Conservation (phyloP, 2,329 filamentous ascomycete genomes). For the Dissoconium aciculare region DNA sequence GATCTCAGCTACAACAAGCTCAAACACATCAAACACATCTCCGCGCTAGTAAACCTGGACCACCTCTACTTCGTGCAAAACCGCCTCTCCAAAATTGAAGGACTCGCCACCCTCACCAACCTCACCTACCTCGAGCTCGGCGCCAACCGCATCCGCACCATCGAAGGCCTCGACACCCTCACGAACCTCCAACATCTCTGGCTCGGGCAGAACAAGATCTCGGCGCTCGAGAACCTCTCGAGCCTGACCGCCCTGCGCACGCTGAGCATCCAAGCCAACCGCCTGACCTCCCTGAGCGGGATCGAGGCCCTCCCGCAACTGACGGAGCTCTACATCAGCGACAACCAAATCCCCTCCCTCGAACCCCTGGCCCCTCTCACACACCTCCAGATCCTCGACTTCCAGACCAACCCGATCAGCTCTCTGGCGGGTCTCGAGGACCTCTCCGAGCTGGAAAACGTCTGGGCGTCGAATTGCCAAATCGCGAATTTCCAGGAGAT, state of each 20-base stretch:
- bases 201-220: constrained; percentile 95
- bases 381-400: constrained; percentile 65
- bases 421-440: constrained; percentile 57
- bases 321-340: constrained; percentile 88
- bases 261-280: constrained; percentile 89
- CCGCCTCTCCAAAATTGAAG: constrained; percentile 78
- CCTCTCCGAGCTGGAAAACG: constrained; percentile 62
- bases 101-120: constrained; percentile 57
- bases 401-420: constrained; percentile 72
- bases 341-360: constrained; percentile 74
- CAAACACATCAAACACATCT: constrained; percentile 87
- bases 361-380: constrained; percentile 43
- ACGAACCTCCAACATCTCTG: constrained; percentile 74
- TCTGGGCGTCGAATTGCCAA: constrained; percentile 89
- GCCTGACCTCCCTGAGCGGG: constrained; percentile 63
- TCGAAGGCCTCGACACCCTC: constrained; percentile 68
- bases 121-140: constrained; percentile 78
- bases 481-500: constrained; percentile 69
- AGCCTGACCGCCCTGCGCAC: constrained; percentile 66
- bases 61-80: constrained; percentile 92
- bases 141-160: constrained; percentile 79
- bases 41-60: constrained; percentile 58
- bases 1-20: constrained; percentile 99
- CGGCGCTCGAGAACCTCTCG: constrained; percentile 61
- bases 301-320: constrained; percentile 59